phyloP scores from a whole-genome alignment of 2,329 filamentous ascomycete genomes.

The Emmonsiellopsis sp. region DNA sequence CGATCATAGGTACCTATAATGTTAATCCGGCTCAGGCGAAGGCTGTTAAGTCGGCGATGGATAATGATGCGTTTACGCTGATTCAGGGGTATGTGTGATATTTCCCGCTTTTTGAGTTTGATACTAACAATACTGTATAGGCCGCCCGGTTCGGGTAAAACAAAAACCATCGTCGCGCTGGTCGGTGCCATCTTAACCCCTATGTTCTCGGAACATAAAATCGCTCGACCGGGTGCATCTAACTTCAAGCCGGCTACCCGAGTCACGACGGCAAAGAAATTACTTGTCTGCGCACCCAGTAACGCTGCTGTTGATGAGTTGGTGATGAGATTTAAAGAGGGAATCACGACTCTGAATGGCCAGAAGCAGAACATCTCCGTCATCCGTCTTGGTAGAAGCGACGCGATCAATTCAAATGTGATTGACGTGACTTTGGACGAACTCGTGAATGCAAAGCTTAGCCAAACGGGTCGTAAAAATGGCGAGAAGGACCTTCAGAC shows the following conservation, averaged over 20 bases:
- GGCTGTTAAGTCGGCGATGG: slow-evolving; percentile 81
- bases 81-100: slow-evolving; percentile 64
- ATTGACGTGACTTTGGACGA: slow-evolving; percentile 90
- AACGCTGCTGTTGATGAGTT: slow-evolving; percentile 96
- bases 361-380: slow-evolving; percentile 69
- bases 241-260: slow-evolving; percentile 24
- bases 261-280: slow-evolving; percentile 57
- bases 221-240: slow-evolving; percentile 37
- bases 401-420: slow-evolving; percentile 84
- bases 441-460: slow-evolving; percentile 67
- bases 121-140: slow-evolving; percentile 31
- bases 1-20: slow-evolving; percentile 64
- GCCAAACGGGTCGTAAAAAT: slow-evolving; percentile 34
- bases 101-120: slow-evolving; percentile 5
- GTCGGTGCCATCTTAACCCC: slow-evolving; percentile 74
- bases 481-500: slow-evolving; percentile 48
- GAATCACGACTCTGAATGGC: slow-evolving; percentile 69
- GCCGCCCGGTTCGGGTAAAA: slow-evolving; percentile 93
- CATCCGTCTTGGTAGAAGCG: slow-evolving; percentile 78
- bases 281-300: slow-evolving; percentile 94
- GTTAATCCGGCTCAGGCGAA: slow-evolving; percentile 85
- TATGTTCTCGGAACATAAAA: slow-evolving; percentile 40
- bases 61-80: slow-evolving; percentile 94
- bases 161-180: slow-evolving; percentile 95
- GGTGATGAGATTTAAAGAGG: slow-evolving; percentile 82